These are phyloP conservation scores for Monosporascus sp. DNA, from an alignment of 2,329 filamentous ascomycete species.

Conservation along the genomic window DNA sequence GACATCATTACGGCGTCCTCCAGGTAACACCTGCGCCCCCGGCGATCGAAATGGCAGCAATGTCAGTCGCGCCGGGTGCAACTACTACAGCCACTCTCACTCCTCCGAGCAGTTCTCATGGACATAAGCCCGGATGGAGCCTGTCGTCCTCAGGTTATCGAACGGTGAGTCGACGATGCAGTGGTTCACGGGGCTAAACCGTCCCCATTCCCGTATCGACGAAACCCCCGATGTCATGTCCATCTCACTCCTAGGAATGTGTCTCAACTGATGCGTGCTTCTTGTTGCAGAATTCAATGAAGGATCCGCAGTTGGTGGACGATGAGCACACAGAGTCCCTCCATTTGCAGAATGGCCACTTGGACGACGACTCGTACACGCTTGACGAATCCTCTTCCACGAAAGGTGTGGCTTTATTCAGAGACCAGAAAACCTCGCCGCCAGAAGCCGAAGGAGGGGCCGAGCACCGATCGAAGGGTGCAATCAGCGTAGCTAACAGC, in stretches of 20 bases:
- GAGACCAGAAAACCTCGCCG: no score
- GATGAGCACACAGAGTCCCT: constrained; percentile 12
- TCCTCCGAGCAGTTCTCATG: constrained; percentile 45
- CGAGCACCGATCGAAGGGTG: background rate
- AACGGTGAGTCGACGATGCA: constrained; percentile 17
- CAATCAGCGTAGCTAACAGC: constrained; percentile 11
- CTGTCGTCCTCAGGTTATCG: constrained; percentile 17
- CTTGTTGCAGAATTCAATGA: constrained; percentile 16
- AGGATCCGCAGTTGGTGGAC: constrained; percentile 18
- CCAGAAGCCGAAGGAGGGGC: no score
- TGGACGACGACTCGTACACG: constrained; percentile 14
- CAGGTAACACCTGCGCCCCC: constrained; percentile 11
- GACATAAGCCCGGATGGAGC: constrained; percentile 40
- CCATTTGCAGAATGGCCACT: constrained; percentile 16
- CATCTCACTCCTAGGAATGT: background rate
- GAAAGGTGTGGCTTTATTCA: constrained; percentile 17
- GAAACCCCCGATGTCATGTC: background rate
- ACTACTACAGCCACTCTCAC: constrained; percentile 31
- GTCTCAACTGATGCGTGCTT: constrained; percentile 5
- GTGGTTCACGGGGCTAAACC: background rate
- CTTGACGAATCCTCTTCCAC: constrained; percentile 16
- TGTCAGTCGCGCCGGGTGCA: constrained; percentile 45
- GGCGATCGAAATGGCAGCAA: constrained; percentile 42
- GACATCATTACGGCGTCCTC: background rate
- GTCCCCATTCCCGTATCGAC: background rate